phyloP scores from a whole-genome alignment of 2,329 filamentous ascomycete species.

The Juglanconis juglandina region DNA sequence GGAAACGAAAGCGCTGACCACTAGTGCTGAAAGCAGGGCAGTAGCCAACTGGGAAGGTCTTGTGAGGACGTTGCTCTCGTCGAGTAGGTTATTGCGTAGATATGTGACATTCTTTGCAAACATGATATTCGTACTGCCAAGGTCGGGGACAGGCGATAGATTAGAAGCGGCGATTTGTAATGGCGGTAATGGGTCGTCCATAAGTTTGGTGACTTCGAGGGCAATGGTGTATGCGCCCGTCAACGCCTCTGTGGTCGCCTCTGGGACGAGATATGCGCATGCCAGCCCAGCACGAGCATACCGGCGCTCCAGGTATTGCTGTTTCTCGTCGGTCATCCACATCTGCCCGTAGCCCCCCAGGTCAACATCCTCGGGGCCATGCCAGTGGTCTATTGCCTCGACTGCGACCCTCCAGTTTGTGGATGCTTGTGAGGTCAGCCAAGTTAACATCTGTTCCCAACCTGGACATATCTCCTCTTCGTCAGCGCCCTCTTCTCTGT shows the following conservation, averaged over 20 bases:
- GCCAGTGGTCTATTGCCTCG: conserved; percentile 66
- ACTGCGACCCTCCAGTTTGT: conserved; percentile 61
- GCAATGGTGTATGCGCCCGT: conserved; percentile 59
- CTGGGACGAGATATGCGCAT: conserved; percentile 63
- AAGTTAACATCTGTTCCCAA: conserved; percentile 68
- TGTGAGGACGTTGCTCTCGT: conserved; percentile 62
- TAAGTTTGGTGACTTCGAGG: conserved; percentile 54
- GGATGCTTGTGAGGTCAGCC: conserved; percentile 60
- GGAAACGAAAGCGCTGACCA: conserved; percentile 58
- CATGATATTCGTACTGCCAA: conserved; percentile 32
- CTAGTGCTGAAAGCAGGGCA: conserved; percentile 59
- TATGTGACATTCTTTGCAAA: conserved; percentile 39
- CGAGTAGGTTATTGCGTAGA: conserved; percentile 53
- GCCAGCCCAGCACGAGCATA: conserved; percentile 69
- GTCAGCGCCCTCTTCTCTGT: conserved; percentile 24
- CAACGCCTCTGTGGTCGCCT: conserved; percentile 55
- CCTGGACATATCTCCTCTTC: conserved; percentile 45
- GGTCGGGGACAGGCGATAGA: conserved; percentile 39
- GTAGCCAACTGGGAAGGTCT: conserved; percentile 53
- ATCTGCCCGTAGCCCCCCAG: conserved; percentile 56
- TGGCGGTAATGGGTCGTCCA: conserved; percentile 56
- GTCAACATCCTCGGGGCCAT: conserved; percentile 68
- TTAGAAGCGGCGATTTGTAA: conserved; percentile 45
- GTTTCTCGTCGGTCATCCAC: conserved; percentile 59
- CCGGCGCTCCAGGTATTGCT: conserved; percentile 56